Evolutionary conservation across 805 yeast genomes (phyloP), one percentile per base, ranked within the genome.

Genomic region (Monosporozyma unispora): DNA sequence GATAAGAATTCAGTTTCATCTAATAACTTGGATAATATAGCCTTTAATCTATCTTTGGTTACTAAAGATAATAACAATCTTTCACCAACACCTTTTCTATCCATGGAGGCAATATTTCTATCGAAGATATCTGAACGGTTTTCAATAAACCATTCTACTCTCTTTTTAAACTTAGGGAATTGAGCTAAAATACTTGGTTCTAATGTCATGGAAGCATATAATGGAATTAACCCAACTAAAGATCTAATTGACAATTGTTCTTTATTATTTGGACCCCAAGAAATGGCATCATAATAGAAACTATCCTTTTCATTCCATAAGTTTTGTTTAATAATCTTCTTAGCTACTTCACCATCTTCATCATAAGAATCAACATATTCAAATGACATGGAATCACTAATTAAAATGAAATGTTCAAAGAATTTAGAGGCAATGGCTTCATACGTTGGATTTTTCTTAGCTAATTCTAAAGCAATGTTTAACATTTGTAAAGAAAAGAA

Each of bases 351-450:
- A 19, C 63, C 55, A 11, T 71, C 71, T 19, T 52, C 60, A 27
- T 54, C 54, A 45, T 53, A 55, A 40, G 48, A 49, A 47, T 57
- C 56, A 33, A 75, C 71, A 48, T 62, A 61, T 45, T 76, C 72
- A 66, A 79, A 86, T 9, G 95, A 81, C 96, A 89, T 86, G 11
- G 97, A 96, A 67, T 89, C 97, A 23, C 96, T 89, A 71, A 89
- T 90, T 61, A 88, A 74, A 52, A 90, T 69, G 68, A 88, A 89
- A 67, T 89, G 97, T 71, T 90, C 96, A 68, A 90, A 88, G 67
- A 89, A 89, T 70, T 90, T 90, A 49, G 95, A 84, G 3, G 96
- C 96, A 66, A 89, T 86, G 63, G 88, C 91, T 69, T 89, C 96
- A 69, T 90, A 90, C 16, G 86, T 93, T 0, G 87, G 81, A 56